Evolutionary conservation across 371 early-diverging fungal genomes (phyloP).

Genomic region (Parasitella parasitica): DNA sequence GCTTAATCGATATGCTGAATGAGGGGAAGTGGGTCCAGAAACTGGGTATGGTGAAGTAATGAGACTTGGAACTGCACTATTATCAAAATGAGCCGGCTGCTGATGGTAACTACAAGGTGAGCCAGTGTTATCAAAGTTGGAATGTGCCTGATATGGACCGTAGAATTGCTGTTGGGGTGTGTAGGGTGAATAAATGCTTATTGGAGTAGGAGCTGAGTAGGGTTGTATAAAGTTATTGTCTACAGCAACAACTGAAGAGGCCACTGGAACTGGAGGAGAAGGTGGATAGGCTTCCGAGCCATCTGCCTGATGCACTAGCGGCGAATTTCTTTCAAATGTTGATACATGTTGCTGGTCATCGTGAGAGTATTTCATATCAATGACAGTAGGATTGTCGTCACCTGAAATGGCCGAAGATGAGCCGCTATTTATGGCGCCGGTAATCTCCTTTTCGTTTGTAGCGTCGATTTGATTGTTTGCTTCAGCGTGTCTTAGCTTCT

Average conservation of each 20-base stretch:
- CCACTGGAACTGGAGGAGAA: not conserved
- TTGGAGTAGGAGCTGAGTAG: not conserved
- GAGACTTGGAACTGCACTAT: not conserved
- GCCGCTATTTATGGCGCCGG: not conserved
- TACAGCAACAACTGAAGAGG: not conserved
- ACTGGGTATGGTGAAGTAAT: not conserved
- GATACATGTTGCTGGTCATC: not conserved
- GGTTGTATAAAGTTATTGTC: not conserved
- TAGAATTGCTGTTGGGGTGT: not conserved
- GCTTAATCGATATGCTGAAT: not conserved
- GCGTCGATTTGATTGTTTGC: not conserved
- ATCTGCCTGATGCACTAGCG: not conserved
- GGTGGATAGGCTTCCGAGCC: not conserved
- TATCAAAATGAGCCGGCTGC: not conserved
- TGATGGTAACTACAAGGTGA: not conserved
- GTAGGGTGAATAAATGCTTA: not conserved
- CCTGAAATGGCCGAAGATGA: not conserved
- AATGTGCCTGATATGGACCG: not conserved
- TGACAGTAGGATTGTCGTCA: slow-evolving; percentile 9
- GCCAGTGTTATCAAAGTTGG: not conserved
- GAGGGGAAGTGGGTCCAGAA: not conserved
- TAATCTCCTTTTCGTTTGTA: not conserved
- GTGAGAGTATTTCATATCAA: slow-evolving; percentile 3
- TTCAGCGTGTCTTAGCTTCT: slow-evolving; percentile 15
- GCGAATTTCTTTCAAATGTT: not conserved